Base-by-base conservation (phyloP, 768 basidiomycete species). In the Zangia roseola region DNA sequence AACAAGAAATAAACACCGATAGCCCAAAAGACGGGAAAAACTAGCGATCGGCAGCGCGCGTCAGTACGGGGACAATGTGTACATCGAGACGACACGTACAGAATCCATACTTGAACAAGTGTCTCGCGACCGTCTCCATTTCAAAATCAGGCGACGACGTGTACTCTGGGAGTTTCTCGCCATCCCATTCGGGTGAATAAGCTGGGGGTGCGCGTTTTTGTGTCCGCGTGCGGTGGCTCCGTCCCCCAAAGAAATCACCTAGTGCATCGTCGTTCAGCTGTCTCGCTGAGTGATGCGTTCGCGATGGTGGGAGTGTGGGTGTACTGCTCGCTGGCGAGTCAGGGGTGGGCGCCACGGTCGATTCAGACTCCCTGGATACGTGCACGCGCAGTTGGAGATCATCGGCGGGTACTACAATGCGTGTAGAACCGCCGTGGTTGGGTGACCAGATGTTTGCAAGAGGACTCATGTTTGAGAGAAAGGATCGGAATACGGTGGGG, bases 61-160 rank as follows among this genome's bases (percentile, higher is more conserved):
- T 6, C 14, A 4, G 40, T 46, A 2, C 31, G 14, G 14, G 54
- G 17, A 1, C 12, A 1, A 30, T 6, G 7, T 2, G 3, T 10
- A 23, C 14, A 20, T 9, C 8, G 34, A 36, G 33, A 43, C 26
- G 45, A 33, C 17, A 67, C 82, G 59, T 56, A 84, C 83, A 59
- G 58, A 84, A 83, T 37, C 82, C 81, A 49, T 82, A 83, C 57
- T 77, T 79, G 69, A 84, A 84, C 39, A 84, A 64, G 60, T 77
- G 81, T 66, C 77, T 74, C 6, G 82, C 79, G 41, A 83, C 75
- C 21, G 81, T 84, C 5, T 71, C 63, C 28, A 75, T 73, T 68
- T 84, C 80, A 19, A 69, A 65, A 48, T 70, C 26, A 63, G 62
- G 43, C 52, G 69, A 46, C 57, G 53, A 26, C 3, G 36, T 6